Evolutionary conservation across 179 eudicot species (phyloP).

Genomic region (Drosera spatulata): DNA sequence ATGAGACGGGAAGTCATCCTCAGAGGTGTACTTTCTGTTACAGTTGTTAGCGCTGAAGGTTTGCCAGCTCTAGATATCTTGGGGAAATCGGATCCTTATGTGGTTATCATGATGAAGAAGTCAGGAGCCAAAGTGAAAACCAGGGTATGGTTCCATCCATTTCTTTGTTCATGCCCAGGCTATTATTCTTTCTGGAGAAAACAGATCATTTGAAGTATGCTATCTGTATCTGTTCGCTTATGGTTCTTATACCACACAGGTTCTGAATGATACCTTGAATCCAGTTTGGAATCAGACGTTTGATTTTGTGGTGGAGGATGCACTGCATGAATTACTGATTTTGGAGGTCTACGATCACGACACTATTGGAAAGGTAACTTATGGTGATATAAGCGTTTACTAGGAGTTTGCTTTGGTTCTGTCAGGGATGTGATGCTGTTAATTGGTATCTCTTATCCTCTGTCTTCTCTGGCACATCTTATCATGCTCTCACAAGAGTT

Average conservation of each 20-base stretch:
- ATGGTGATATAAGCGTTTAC: neutral
- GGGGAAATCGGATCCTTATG: conserved; percentile 87
- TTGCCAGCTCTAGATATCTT: conserved; percentile 60
- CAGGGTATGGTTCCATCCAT: conserved; percentile 34
- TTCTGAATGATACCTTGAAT: conserved; percentile 57
- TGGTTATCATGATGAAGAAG: conserved; percentile 50
- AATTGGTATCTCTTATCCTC: too few species aligned
- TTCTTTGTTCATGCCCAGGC: too few species aligned
- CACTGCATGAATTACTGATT: conserved; percentile 65
- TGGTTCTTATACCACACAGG: conserved; percentile 33
- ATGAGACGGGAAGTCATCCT: conserved; percentile 47
- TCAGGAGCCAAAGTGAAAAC: conserved; percentile 61
- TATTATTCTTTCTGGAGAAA: neutral
- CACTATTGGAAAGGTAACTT: conserved; percentile 77
- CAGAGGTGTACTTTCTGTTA: conserved; percentile 83
- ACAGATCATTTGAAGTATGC: neutral
- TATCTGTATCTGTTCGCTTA: neutral
- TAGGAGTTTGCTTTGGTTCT: too few species aligned
- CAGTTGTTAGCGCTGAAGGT: conserved; percentile 60
- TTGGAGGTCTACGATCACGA: conserved; percentile 84
- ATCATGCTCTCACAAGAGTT: too few species aligned
- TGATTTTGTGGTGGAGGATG: conserved; percentile 87
- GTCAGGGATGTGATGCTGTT: too few species aligned
- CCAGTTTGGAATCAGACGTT: conserved; percentile 97
- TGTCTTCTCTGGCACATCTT: too few species aligned